Base-by-base conservation (phyloP, 768 basidiomycete species). In the Agrocybe pediades region DNA sequence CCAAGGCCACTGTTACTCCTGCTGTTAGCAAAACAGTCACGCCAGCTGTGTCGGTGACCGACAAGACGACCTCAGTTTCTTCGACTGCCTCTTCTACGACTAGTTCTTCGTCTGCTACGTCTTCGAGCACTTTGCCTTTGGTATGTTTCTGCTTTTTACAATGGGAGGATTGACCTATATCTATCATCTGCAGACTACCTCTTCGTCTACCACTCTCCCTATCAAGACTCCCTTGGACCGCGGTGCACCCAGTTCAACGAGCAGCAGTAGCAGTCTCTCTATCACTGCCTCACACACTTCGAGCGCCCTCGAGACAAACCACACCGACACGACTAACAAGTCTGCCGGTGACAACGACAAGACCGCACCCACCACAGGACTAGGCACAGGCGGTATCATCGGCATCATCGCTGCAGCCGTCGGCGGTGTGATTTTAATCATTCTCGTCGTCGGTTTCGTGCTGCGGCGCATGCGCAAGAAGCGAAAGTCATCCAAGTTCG, bases 401-500 rank as follows among this genome's bases (percentile, higher is more conserved):
- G 71, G 68, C 11, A 62, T 62, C 6, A 57, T 69, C 21, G 55
- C 54, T 39, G 69, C 68, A 36, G 59, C 61, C 29, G 48, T 65
- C 9, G 66, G 62, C 17, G 65, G 63, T n/a, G 47, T 66, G 2
- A 55, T 56, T 19, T 45, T 66, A 36, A 36, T 67, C 25, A 57
- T 48, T 7, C 49, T 62, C 9, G 16, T 70, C 2, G 55, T 63
- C 11, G 62, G 62, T 6, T 65, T 71, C 55, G 41, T 71, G 49
- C 43, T 72, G 68, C 74, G 76, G 29, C 74, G 71, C 19, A 67
- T 71, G 47, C 71, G 71, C 41, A 65, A 58, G 47, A 68, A 60
- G 41, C 65, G 61, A 20, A 62, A 65, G 5, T 74, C 74, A 0
- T 5, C 33, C 33, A 36, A 36, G 33, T 36, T 36, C n/a, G 65